Conservation (phyloP, 805 yeast genomes). For the Yarrowia sp. region DNA sequence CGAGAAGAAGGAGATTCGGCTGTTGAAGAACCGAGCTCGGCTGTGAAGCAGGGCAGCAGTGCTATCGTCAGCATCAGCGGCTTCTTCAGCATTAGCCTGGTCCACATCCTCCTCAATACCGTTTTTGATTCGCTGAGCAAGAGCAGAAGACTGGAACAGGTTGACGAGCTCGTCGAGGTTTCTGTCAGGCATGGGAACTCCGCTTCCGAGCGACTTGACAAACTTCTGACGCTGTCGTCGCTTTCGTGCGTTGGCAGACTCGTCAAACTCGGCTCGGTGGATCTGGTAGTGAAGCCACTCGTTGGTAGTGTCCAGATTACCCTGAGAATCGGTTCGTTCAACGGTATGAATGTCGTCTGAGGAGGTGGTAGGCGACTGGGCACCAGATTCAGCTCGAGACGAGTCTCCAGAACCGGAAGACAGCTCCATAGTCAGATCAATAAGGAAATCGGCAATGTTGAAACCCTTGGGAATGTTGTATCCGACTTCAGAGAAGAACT, state of each 20-base stretch:
- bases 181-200: slow-evolving; percentile 23
- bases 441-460: slow-evolving; percentile 90
- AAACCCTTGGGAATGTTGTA: slow-evolving; percentile 86
- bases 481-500: slow-evolving; percentile 77
- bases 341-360: slow-evolving; percentile 43
- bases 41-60: slow-evolving; percentile 19
- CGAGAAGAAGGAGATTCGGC: slow-evolving; percentile 8
- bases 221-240: slow-evolving; percentile 27
- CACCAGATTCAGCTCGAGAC: slow-evolving; percentile 23
- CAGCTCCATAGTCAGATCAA: slow-evolving; percentile 83
- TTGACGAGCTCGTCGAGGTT: slow-evolving; percentile 47
- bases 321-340: slow-evolving; percentile 43
- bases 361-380: neutral
- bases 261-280: slow-evolving; percentile 73
- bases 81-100: slow-evolving; percentile 42
- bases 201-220: slow-evolving; percentile 24
- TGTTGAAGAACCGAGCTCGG: neutral
- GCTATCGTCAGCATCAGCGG: slow-evolving; percentile 43
- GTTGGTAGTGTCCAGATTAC: slow-evolving; percentile 61
- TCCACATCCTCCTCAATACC: slow-evolving; percentile 44
- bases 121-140: slow-evolving; percentile 40
- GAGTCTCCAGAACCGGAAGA: slow-evolving; percentile 39
- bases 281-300: slow-evolving; percentile 89
- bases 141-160: slow-evolving; percentile 46
- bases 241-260: slow-evolving; percentile 20